A percentile compares a stretch with the other conserved stretches of the same genome.
phyloP scores from a whole-genome alignment of 257 asterid species.

The Scutellaria minor region DNA sequence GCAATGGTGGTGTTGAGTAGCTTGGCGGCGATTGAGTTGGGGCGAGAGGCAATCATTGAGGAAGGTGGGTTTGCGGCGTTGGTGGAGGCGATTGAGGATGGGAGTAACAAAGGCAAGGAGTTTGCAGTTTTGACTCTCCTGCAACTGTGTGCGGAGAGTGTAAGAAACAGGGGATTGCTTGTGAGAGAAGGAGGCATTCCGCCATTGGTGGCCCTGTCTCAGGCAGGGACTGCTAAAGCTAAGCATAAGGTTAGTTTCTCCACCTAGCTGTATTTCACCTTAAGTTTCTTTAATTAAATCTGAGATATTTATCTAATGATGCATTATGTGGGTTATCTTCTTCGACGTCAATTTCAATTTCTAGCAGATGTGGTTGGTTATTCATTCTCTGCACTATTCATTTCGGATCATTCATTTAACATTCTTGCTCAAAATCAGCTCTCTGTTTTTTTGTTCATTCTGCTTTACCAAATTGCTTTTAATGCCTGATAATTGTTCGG shows the following conservation, averaged over 20 bases:
- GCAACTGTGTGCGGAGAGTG: slow-evolving; percentile 79
- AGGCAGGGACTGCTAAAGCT: slow-evolving; percentile 85
- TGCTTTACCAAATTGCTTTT: slow-evolving; percentile 18
- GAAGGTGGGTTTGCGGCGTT: slow-evolving; percentile 88
- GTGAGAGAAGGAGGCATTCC: slow-evolving; percentile 98
- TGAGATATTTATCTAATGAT: not conserved
- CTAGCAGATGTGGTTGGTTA: not conserved
- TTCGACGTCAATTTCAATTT: not conserved
- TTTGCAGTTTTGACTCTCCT: slow-evolving; percentile 83
- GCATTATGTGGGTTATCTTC: not conserved
- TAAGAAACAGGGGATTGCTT: slow-evolving; percentile 77
- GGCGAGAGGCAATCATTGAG: slow-evolving; percentile 72
- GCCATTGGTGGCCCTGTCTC: slow-evolving; percentile 92
- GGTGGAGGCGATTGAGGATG: slow-evolving; percentile 90
- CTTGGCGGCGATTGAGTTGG: slow-evolving; percentile 68
- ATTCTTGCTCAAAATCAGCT: slow-evolving; percentile 11
- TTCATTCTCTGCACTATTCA: slow-evolving; percentile 1
- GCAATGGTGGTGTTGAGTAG: slow-evolving; percentile 95
- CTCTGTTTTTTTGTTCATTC: slow-evolving; percentile 8
- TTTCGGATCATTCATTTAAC: slow-evolving; percentile 18
- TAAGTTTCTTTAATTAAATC: not conserved
- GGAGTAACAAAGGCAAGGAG: slow-evolving; percentile 82
- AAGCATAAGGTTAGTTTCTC: slow-evolving; percentile 76
- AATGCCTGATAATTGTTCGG: slow-evolving; percentile 1
- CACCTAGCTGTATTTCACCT: not conserved